Percentiles rank a stretch among this genome's conserved stretches.
phyloP scores from a whole-genome alignment of 495 filamentous ascomycete genomes.

The Penicillium dipodomyicola region DNA sequence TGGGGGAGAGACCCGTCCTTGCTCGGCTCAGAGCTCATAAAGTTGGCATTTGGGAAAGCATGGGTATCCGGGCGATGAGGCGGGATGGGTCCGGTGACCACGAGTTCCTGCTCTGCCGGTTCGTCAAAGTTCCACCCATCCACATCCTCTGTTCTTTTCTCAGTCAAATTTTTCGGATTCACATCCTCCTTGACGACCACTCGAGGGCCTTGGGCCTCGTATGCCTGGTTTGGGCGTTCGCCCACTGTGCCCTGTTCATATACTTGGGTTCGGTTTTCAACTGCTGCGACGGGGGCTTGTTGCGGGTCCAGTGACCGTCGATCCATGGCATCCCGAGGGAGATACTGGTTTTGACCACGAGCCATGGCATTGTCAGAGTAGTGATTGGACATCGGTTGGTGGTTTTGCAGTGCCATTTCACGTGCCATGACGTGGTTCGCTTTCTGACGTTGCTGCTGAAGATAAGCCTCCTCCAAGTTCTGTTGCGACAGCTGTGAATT shows the following conservation, averaged over 20 bases:
- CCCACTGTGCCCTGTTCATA: constrained; percentile 47
- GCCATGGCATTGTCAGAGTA: constrained; percentile 45
- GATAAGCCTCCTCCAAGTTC: constrained; percentile 51
- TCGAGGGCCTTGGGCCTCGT: constrained; percentile 53
- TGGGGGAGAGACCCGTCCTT: constrained; percentile 65
- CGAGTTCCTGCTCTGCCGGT: constrained; percentile 36
- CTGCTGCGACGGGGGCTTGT: constrained; percentile 33
- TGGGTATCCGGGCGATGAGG: constrained; percentile 76
- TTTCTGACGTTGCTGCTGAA: constrained; percentile 46
- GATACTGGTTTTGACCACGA: constrained; percentile 35
- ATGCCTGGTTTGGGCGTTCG: constrained; percentile 57
- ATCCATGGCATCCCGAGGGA: constrained; percentile 34
- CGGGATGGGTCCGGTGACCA: constrained; percentile 50
- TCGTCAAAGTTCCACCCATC: constrained; percentile 96
- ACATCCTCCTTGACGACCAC: constrained; percentile 40
- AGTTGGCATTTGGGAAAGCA: constrained; percentile 79
- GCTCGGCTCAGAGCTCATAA: constrained; percentile 68
- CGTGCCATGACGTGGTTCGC: constrained; percentile 47
- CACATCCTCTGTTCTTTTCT: constrained; percentile 52
- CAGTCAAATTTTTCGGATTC: constrained; percentile 25
- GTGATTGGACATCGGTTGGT: constrained; percentile 44
- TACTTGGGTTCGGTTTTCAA: constrained; percentile 40
- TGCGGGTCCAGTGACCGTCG: constrained; percentile 41
- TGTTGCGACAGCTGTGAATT: constrained; percentile 48
- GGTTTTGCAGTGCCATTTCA: constrained; percentile 46